phyloP scores from a whole-genome alignment of 441 rosid genomes.

The Corymbia calophylla region DNA sequence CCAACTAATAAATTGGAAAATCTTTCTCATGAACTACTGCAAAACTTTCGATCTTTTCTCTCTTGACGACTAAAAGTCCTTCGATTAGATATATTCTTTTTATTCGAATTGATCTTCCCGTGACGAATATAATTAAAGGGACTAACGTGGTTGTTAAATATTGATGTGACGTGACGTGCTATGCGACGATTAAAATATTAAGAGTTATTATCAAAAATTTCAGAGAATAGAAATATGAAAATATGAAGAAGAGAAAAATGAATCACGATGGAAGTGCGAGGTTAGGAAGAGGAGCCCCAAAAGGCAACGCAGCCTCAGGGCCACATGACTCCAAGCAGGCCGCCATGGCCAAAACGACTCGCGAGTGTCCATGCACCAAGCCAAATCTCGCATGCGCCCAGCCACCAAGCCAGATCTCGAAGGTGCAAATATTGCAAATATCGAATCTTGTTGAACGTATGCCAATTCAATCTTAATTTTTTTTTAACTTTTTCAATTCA shows the following conservation, averaged over 20 bases:
- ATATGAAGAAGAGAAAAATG: neutral
- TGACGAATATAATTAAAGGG: neutral
- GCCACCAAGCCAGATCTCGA: neutral
- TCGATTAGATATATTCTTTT: neutral
- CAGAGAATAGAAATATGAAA: neutral
- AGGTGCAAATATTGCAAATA: too few species aligned
- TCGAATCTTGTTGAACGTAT: fast-evolving
- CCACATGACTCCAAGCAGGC: neutral
- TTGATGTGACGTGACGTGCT: fast-evolving
- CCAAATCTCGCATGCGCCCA: neutral
- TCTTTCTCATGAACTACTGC: neutral
- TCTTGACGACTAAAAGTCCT: neutral
- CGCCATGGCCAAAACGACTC: neutral
- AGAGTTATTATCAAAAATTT: neutral
- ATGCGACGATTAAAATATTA: neutral
- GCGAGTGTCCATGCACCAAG: neutral
- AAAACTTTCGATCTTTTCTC: neutral
- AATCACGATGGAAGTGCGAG: neutral
- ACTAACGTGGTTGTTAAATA: neutral
- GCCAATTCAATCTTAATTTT: fast-evolving
- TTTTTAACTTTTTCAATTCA: neutral
- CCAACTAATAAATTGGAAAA: too few species aligned
- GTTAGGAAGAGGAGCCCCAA: neutral
- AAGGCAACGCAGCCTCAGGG: too few species aligned
- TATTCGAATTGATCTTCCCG: neutral